Base-by-base conservation (phyloP, 192 early-diverging fungal genomes). In the Funneliformis mosseae region DNA sequence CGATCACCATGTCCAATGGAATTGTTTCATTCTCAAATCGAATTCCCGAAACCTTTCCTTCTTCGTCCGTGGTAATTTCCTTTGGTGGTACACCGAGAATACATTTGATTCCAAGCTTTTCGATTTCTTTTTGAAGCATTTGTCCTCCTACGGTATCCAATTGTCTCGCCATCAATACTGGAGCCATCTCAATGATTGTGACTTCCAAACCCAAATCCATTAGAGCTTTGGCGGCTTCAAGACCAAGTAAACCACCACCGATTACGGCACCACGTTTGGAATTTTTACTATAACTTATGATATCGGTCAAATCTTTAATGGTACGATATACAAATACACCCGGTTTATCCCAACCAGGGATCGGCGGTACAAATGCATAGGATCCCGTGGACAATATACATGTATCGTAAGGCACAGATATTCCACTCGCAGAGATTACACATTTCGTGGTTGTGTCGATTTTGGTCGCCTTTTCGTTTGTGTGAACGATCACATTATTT, bases 271-370 rank as follows among this genome's bases (percentile, higher is more conserved):
- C 92, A 42, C 80, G 62, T 73, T 81, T 89, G 18, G 75, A 71
- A 9, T 50, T 61, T 43, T 84, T 33, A 23, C 90, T 74, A 76
- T 84, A 88, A 6, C 78, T 72, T 28, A 88, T 88, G 16, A 92
- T 93, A 43, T 41, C 38, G 11, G 88, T 68, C n/a, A 93, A 66
- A 78, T 92, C 92, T 42, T 89, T 78, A 38, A 92, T 82, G 25
- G 91, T 92, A 45, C 92, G 89, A 78, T 92, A 92, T 25, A 92
- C 90, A 69, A 87, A 93, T 21, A 92, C 86, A 43, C 92, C 92
- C 11, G 69, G 64, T 21, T 84, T 81, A 39, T 88, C 68, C n/a
- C 80, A 43, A 39, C 83, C 83, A 46, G 83, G 64, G n/a, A 89
- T 73, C 7, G 91, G 86, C 33, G 92, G 92, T 18, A 93, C 80